A percentile compares a stretch with the other conserved stretches of the same genome.
These are phyloP conservation scores for Nematocida parisii DNA, from an alignment of 371 early-diverging fungal species.

Conservation along the genomic window DNA sequence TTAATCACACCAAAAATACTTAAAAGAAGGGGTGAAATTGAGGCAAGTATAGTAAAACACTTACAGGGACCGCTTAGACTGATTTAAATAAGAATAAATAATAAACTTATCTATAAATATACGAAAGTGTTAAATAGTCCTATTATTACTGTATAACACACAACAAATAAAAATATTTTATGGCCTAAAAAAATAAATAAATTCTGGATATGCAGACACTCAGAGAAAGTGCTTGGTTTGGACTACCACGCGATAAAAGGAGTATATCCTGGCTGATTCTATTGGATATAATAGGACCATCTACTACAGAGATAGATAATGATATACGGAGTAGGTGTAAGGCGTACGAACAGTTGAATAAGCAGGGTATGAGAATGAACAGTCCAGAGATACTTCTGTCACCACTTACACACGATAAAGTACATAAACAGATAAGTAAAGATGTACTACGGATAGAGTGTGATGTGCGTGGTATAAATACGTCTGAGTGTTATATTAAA, in stretches of 20 bases:
- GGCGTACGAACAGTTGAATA: not conserved
- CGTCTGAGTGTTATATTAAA: not conserved
- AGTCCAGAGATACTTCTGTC: constrained; percentile 50
- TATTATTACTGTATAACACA: not conserved
- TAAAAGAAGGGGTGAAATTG: constrained; percentile 18
- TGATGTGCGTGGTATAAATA: not conserved
- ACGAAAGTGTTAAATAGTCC: not conserved
- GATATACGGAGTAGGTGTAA: not conserved
- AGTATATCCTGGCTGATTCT: constrained; percentile 39
- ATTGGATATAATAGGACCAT: constrained; percentile 38
- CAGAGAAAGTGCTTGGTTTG: constrained; percentile 50
- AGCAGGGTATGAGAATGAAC: not conserved
- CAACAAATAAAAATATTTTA: constrained; percentile 1
- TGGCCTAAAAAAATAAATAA: not conserved
- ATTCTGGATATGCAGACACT: not conserved
- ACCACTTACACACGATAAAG: not conserved
- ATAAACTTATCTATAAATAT: not conserved
- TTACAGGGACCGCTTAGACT: constrained; percentile 29
- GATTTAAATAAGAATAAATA: not conserved
- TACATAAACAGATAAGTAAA: constrained; percentile 42
- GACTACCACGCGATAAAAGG: constrained; percentile 9
- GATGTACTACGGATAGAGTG: constrained; percentile 27
- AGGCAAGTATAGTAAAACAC: constrained; percentile 23
- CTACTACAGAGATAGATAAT: not conserved
- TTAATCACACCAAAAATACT: constrained; percentile 21